Base-by-base conservation (phyloP, 108 stramenopile genomes). In the Skeletonema grethae region DNA sequence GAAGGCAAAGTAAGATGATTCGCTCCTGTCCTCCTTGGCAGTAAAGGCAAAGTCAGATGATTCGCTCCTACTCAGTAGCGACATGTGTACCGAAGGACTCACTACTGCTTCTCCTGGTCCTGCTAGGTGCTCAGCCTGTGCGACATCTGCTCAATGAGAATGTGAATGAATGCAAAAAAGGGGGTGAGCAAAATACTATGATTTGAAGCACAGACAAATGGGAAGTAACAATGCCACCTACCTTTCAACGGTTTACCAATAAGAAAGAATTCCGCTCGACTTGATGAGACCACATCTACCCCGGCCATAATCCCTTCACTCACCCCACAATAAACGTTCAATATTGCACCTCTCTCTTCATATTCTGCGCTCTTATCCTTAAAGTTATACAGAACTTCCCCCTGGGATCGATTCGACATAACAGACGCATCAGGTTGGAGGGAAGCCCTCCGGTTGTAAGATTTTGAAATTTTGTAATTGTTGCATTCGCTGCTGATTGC, bases 301-400 rank as follows among this genome's bases (percentile, higher is more conserved):
- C 73, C 73, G 16, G 73, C 73, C 64, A 70, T 43, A 29, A 50
- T 61, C 32, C 73, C 73, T 32, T 70, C 73, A 12, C 60, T 61
- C 12, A 74, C 59, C 5, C 73, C 73, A 69, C 73, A 74, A 61
- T 74, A 62, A 2, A 74, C 73, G 25, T 70, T 70, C 58, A 74
- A 60, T 11, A 70, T 12, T 18, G 73, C 28, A 30, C 4, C 59
- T 53, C 50, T 67, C 29, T 72, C 65, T 31, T 70, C 73, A 62
- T 70, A 74, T 39, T 69, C 71, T 3, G 71, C 60, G 7, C 50
- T 41, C 64, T 30, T 67, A 55, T 66, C 69, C 8, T 70, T 5
- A 18, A 66, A 48, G 30, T 48, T 55, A 34, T 67, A 67, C 29
- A 50, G 46, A n/a, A 55, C 65, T 31, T 29, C 69, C 11, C 39